Percentiles rank a stretch among this genome's conserved stretches.
Evolutionary conservation across 2,329 filamentous ascomycete genomes (phyloP).

Genomic region (Ceratocystis smalleyi): DNA sequence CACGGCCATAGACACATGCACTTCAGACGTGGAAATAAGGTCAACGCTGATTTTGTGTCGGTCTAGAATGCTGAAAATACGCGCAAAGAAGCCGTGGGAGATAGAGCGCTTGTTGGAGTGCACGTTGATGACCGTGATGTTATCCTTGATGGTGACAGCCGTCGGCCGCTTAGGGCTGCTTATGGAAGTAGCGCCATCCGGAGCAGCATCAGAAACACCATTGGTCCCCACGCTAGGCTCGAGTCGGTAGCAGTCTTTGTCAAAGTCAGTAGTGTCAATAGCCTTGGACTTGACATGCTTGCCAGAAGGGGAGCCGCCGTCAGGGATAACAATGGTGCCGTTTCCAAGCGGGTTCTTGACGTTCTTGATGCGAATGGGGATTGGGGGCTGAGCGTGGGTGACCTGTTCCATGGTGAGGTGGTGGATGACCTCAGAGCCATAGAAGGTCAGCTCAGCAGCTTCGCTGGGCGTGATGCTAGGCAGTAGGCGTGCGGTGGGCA

Average conservation of each 20-base stretch:
- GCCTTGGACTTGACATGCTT: slow-evolving; percentile 32
- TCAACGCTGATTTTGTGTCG: slow-evolving; percentile 79
- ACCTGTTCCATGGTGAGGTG: slow-evolving; percentile 97
- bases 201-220: neutral
- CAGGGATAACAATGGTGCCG: slow-evolving; percentile 72
- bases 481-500: slow-evolving; percentile 84
- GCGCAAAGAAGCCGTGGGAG: slow-evolving; percentile 88
- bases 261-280: slow-evolving; percentile 20
- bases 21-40: slow-evolving; percentile 89
- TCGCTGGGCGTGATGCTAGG: slow-evolving; percentile 81
- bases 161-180: slow-evolving; percentile 60
- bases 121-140: slow-evolving; percentile 93
- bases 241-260: neutral
- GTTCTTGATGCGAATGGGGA: slow-evolving; percentile 81
- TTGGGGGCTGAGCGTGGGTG: slow-evolving; percentile 62
- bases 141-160: slow-evolving; percentile 92
- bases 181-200: slow-evolving; percentile 25
- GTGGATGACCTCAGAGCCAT: slow-evolving; percentile 92
- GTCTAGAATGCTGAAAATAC: slow-evolving; percentile 84
- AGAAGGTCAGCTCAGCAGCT: slow-evolving; percentile 88
- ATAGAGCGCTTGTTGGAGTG: slow-evolving; percentile 95
- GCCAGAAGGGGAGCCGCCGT: slow-evolving; percentile 39
- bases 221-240: neutral
- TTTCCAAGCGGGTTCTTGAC: slow-evolving; percentile 70
- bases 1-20: slow-evolving; percentile 93